Evolutionary conservation across 805 yeast species (phyloP).

Genomic region (Pichia ethanolica): DNA sequence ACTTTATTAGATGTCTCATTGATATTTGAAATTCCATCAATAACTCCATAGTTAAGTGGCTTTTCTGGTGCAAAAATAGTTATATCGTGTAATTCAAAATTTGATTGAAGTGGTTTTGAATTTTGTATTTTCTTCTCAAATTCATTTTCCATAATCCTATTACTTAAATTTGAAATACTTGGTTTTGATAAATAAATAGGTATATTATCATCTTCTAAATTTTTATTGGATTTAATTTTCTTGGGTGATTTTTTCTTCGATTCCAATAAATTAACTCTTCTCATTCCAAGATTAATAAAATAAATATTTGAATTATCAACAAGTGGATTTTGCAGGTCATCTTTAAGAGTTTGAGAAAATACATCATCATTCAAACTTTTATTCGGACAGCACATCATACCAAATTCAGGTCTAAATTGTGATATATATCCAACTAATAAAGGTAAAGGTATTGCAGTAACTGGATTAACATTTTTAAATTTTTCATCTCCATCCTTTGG

Average conservation of each 20-base stretch:
- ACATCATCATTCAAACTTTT: conserved; percentile 35
- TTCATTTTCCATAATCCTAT: not conserved
- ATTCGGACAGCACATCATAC: conserved; percentile 43
- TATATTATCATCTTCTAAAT: not conserved
- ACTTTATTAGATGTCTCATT: conserved; percentile 4
- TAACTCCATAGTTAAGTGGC: not conserved
- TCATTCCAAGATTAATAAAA: conserved; percentile 22
- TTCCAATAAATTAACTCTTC: conserved; percentile 21
- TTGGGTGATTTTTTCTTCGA: not conserved
- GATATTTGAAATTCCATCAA: not conserved
- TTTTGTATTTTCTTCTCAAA: not conserved
- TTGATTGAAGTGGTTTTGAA: not conserved
- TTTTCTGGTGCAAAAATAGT: conserved; percentile 7
- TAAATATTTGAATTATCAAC: conserved; percentile 8
- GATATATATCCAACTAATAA: conserved; percentile 34
- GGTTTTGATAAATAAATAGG: not conserved
- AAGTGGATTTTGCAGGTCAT: conserved; percentile 26
- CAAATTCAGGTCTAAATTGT: conserved; percentile 45
- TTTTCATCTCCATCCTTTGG: not conserved
- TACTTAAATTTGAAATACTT: not conserved
- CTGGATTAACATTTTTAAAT: not conserved
- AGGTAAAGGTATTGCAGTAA: conserved; percentile 17
- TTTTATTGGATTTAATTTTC: not conserved
- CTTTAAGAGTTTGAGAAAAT: conserved; percentile 39
- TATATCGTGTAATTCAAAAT: conserved; percentile 5